These are phyloP conservation scores for Globisporangium irregulare DNA, from an alignment of 352 stramenopile genomes.

Conservation along the genomic window DNA sequence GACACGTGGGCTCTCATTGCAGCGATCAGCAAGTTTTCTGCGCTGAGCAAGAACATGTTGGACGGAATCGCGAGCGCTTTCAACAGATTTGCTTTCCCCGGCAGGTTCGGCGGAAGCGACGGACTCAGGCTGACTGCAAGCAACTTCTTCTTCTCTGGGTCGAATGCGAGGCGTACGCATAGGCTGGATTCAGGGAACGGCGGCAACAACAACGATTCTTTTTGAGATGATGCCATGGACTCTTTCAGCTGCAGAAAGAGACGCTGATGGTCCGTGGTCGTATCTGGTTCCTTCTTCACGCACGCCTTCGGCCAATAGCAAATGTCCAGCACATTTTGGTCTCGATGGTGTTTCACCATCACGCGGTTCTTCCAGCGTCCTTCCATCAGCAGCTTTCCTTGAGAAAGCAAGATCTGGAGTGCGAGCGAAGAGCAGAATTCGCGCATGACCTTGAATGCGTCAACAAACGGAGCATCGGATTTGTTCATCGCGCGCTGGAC, in stretches of 20 bases:
- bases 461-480: slow-evolving; percentile 71
- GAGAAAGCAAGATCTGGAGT: slow-evolving; percentile 70
- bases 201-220: slow-evolving; percentile 23
- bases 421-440: slow-evolving; percentile 81
- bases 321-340: slow-evolving; percentile 76
- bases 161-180: slow-evolving; percentile 64
- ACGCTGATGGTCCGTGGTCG: slow-evolving; percentile 57
- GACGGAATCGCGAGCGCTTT: slow-evolving; percentile 64
- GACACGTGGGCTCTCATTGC: slow-evolving; percentile 76
- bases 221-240: slow-evolving; percentile 20
- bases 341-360: slow-evolving; percentile 73
- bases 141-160: slow-evolving; percentile 57
- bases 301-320: slow-evolving; percentile 83
- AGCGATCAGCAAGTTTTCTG: slow-evolving; percentile 70
- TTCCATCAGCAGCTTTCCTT: slow-evolving; percentile 77
- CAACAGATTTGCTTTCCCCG: slow-evolving; percentile 44
- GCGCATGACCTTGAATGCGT: slow-evolving; percentile 78
- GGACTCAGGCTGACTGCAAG: slow-evolving; percentile 63
- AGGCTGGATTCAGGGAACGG: slow-evolving; percentile 65
- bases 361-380: slow-evolving; percentile 79
- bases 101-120: slow-evolving; percentile 61
- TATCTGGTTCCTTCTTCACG: slow-evolving; percentile 47
- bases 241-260: slow-evolving; percentile 56
- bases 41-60: slow-evolving; percentile 77
- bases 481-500: slow-evolving; percentile 87